Base-by-base conservation (phyloP, 208 protist species). In the Phytomonas francai region DNA sequence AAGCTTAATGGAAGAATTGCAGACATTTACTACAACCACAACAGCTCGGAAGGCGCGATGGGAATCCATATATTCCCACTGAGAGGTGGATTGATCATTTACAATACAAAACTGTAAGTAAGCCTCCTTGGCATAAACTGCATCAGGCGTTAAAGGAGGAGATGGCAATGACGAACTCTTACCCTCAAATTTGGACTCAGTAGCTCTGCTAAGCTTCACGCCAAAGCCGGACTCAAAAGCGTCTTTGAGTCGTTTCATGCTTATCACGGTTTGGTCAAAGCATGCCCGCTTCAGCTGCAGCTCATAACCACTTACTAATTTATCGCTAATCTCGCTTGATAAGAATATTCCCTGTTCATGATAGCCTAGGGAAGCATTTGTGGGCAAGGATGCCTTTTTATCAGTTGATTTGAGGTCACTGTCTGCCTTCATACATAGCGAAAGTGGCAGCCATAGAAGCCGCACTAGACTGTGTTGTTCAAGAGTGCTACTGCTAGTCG, bases 11-110 rank as follows among this genome's bases (percentile, higher is more conserved):
- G 70, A 67, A 57, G 64, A 74, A 36, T 76, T 73, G 56, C 42
- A 69, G 61, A 70, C 56, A 71, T 85, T 87, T 0, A 92, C 64
- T 0, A 96, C 82, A 0, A 92, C 84, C 2, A 96, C 54, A 3
- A 93, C 87, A 4, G 79, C 84, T 3, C 76, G 59, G 0, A 79
- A 73, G 29, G 68, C 67, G 56, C 76, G 79, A 49, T 89, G 83
- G 4, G 70, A 67, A 51, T 96, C 87, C 74, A 96, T 80, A 57
- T 89, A 82, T 31, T 89, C 87, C 84, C 85, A 96, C 12, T 83
- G 74, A 6, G 87, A 92, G 0, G 87, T 74, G 30, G 74, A 80
- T 39, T 88, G 51, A 39, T 88, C 77, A 30, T 74, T 74, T 19
- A 70, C 71, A 58, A 88, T 30, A 28, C 65, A 76, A 29, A 91